Conservation (phyloP, 2,329 filamentous ascomycete species). For the Grosmannia clavigera region DNA sequence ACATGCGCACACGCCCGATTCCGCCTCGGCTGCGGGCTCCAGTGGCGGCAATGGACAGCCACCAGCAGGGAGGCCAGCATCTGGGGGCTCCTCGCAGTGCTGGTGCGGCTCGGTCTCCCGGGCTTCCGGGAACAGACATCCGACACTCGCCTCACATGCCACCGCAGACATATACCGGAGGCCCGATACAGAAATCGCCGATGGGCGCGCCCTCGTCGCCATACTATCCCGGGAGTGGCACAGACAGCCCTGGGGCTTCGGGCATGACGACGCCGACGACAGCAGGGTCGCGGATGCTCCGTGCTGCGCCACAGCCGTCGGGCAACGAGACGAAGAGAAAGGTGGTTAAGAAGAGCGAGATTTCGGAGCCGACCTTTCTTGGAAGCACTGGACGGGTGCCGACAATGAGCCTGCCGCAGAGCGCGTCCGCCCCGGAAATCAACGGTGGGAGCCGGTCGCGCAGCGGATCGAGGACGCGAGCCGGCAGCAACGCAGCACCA, state of each 20-base stretch:
- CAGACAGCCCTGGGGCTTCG: constrained; percentile 12
- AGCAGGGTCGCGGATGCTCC: constrained; percentile 12
- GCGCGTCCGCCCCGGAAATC: constrained; percentile 11
- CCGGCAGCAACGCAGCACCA: constrained; percentile 22
- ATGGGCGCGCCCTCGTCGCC: constrained; percentile 22
- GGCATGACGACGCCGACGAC: constrained; percentile 21
- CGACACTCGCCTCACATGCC: constrained; percentile 35
- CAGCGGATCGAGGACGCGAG: constrained; percentile 25
- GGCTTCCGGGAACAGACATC: constrained; percentile 36
- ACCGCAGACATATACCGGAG: constrained; percentile 25
- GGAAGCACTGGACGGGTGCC: constrained; percentile 33
- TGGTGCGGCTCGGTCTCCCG: constrained; percentile 27
- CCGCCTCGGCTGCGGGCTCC: constrained; percentile 5
- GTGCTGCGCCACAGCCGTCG: constrained; percentile 19
- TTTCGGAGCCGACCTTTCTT: constrained; percentile 37
- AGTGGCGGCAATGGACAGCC: background rate
- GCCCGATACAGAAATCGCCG: constrained; percentile 20
- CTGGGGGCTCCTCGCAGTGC: constrained; percentile 9
- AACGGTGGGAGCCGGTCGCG: constrained; percentile 20
- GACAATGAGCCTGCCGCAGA: constrained; percentile 26
- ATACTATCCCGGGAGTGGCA: constrained; percentile 7
- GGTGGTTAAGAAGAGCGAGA: constrained; percentile 32
- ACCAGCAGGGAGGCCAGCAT: constrained; percentile 11
- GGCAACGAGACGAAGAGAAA: constrained; percentile 24
- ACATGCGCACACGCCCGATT: background rate